These are phyloP conservation scores for Aspergillus conjunctus DNA, from an alignment of 495 filamentous ascomycete species.

Conservation along the genomic window DNA sequence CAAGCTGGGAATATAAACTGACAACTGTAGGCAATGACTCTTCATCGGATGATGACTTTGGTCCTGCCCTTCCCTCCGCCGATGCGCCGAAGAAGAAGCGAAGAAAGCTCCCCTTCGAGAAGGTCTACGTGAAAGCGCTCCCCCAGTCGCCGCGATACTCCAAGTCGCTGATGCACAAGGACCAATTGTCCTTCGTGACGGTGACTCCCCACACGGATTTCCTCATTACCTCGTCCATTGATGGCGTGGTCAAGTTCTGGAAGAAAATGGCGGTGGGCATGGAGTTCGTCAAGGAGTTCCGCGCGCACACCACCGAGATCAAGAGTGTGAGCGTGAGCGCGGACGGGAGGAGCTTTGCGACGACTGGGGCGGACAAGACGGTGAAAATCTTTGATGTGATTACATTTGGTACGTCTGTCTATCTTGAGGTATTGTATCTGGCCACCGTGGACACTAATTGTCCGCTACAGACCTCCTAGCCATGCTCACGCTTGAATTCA, in stretches of 20 bases:
- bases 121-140: slow-evolving; percentile 88
- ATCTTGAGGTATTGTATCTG: too few relatives aligned
- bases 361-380: slow-evolving; percentile 80
- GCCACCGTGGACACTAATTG: not conserved
- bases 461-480: slow-evolving; percentile 66
- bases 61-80: slow-evolving; percentile 76
- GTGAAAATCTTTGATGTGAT: slow-evolving; percentile 96
- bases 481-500: slow-evolving; percentile 73
- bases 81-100: slow-evolving; percentile 86
- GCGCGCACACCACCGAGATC: slow-evolving; percentile 85
- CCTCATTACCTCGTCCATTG: slow-evolving; percentile 86
- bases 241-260: slow-evolving; percentile 98
- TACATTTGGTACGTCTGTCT: slow-evolving; percentile 66
- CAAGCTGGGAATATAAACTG: slow-evolving; percentile 2
- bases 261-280: slow-evolving; percentile 90
- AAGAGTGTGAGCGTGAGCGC: slow-evolving; percentile 77
- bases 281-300: slow-evolving; percentile 98
- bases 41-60: slow-evolving; percentile 93
- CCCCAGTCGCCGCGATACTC: slow-evolving; percentile 83
- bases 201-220: slow-evolving; percentile 92
- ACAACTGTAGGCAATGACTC: slow-evolving; percentile 51
- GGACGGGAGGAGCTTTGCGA: slow-evolving; percentile 93
- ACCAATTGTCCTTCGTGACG: slow-evolving; percentile 82
- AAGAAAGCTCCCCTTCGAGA: slow-evolving; percentile 88
- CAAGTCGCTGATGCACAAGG: slow-evolving; percentile 98